A percentile compares a stretch with the other conserved stretches of the same genome.
Evolutionary conservation across 805 yeast genomes (phyloP).

Genomic region (Debaryomyces maramus): DNA sequence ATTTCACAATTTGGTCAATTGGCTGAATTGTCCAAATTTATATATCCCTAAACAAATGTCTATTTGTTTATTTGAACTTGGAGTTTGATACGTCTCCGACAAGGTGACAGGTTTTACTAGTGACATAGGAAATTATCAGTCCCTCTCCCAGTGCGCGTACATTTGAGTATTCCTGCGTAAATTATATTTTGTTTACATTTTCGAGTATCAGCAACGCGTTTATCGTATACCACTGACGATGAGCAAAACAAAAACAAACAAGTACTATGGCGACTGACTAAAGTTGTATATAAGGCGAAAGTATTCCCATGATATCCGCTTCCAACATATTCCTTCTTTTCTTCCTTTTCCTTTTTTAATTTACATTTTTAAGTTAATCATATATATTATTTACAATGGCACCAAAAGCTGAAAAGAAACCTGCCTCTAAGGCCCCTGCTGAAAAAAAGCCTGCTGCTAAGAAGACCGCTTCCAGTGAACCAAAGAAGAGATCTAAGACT

Average conservation of each 20-base stretch:
- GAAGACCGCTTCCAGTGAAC: conserved; percentile 75
- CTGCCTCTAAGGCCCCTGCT: conserved; percentile 97
- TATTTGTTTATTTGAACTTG: background rate
- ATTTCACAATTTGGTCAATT: background rate
- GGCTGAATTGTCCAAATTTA: background rate
- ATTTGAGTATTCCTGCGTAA: background rate
- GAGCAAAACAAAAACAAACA: background rate
- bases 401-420: conserved; percentile 64
- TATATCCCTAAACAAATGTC: background rate
- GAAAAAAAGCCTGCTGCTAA: conserved; percentile 91
- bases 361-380: background rate
- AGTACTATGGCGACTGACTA: background rate
- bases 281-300: background rate
- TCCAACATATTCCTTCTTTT: background rate
- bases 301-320: background rate
- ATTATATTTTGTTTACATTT: background rate
- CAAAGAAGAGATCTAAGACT: conserved; percentile 90
- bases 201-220: background rate
- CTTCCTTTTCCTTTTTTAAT: background rate
- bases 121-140: background rate
- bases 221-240: background rate
- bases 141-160: background rate
- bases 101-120: background rate
- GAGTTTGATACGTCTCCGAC: too few relatives aligned
- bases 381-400: conserved; percentile 47